A percentile compares a stretch with the other conserved stretches of the same genome.
These are phyloP conservation scores for Conoideocrella luteorostrata DNA, from an alignment of 2,329 filamentous ascomycete species.

Conservation along the genomic window DNA sequence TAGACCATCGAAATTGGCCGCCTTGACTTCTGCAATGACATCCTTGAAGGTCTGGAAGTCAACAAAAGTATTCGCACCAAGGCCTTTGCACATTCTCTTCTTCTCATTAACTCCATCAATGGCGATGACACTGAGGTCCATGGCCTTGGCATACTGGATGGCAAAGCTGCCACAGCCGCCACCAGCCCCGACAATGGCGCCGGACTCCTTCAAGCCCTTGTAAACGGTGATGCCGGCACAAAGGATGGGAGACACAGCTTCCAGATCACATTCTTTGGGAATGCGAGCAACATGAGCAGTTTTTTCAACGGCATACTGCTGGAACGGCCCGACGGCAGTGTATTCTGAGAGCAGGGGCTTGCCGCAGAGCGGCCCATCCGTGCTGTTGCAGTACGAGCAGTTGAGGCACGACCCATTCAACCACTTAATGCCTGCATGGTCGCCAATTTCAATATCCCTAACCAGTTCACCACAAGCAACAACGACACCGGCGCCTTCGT, in stretches of 20 bases:
- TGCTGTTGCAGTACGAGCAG: constrained; percentile 76
- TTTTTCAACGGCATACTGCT: constrained; percentile 86
- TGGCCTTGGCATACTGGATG: constrained; percentile 82
- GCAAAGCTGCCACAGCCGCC: constrained; percentile 75
- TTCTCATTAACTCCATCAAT: constrained; percentile 84
- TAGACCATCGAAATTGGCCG: constrained; percentile 68
- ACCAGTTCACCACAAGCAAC: constrained; percentile 75
- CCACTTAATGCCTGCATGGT: constrained; percentile 88
- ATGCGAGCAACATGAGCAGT: constrained; percentile 79
- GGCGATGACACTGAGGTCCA: constrained; percentile 75
- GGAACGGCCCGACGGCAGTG: constrained; percentile 88
- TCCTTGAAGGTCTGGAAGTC: constrained; percentile 75
- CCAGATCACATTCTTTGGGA: constrained; percentile 68
- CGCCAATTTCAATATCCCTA: constrained; percentile 71
- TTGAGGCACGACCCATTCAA: constrained; percentile 79
- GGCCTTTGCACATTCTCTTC: constrained; percentile 57
- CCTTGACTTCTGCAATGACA: constrained; percentile 78
- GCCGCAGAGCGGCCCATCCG: constrained; percentile 77
- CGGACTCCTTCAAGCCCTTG: constrained; percentile 84
- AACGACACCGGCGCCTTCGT: constrained; percentile 73
- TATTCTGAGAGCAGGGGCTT: constrained; percentile 76
- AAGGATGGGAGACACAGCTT: constrained; percentile 71
- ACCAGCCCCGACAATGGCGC: constrained; percentile 75
- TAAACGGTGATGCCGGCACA: constrained; percentile 86
- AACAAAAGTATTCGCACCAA: constrained; percentile 69